Percentiles rank a stretch among this genome's conserved stretches.
Evolutionary conservation across 1,284 basidiomycete species (phyloP).

Genomic region (Austropuccinia psidii): DNA sequence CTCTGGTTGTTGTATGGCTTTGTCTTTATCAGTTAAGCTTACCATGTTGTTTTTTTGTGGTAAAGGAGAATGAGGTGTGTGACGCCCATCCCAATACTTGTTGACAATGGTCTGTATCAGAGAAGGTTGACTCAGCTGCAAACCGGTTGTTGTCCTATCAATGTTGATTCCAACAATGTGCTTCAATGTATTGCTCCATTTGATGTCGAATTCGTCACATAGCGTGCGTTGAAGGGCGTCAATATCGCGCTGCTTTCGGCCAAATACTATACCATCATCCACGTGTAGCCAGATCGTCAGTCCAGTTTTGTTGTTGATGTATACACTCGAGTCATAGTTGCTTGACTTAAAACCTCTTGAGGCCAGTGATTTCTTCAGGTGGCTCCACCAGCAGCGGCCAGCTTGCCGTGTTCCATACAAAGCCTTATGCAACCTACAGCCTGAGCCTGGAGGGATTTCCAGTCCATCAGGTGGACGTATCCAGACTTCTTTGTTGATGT

Average conservation of each 20-base stretch:
- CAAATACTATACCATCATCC: not conserved
- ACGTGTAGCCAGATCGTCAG: conserved; percentile 7
- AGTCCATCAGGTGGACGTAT: not conserved
- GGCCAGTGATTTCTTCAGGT: not conserved
- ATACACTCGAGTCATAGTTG: too few relatives aligned
- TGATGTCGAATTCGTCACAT: not conserved
- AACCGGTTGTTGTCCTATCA: not conserved
- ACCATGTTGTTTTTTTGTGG: too few relatives aligned
- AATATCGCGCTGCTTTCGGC: not conserved
- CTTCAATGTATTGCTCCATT: not conserved
- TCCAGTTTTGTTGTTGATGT: too few relatives aligned
- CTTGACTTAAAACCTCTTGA: too few relatives aligned
- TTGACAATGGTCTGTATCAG: not conserved
- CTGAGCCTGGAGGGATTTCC: not conserved
- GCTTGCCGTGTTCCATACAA: conserved; percentile 10
- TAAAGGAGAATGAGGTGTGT: too few relatives aligned
- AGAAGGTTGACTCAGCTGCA: not conserved
- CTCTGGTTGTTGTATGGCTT: too few relatives aligned
- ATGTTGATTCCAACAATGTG: not conserved
- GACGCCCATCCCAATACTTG: not conserved
- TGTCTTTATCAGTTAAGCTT: too few relatives aligned
- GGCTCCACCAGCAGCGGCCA: conserved; percentile 10
- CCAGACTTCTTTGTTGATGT: conserved; percentile 7
- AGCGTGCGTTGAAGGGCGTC: not conserved
- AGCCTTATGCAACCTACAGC: not conserved